phyloP scores from a whole-genome alignment of 257 asterid species.

The Sherardia arvensis region DNA sequence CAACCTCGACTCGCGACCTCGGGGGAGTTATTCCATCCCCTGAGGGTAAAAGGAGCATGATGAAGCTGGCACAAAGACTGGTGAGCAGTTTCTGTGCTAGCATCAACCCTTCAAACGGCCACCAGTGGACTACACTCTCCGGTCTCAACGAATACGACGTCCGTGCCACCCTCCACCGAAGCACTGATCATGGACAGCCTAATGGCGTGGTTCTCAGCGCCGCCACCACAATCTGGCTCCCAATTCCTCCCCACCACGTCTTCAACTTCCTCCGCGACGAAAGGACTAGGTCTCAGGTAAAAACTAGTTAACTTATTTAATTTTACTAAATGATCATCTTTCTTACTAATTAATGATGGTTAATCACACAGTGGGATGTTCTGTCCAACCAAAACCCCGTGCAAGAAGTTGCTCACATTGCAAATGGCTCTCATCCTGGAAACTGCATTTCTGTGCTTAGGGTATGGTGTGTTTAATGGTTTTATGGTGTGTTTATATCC shows the following conservation, averaged over 20 bases:
- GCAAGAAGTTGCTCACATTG: constrained; percentile 81
- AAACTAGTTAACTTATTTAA: not conserved
- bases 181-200: constrained; percentile 78
- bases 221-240: constrained; percentile 91
- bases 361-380: constrained; percentile 79
- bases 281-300: constrained; percentile 71
- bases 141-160: constrained; percentile 70
- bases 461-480: constrained; percentile 26
- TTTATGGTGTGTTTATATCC: too few relatives aligned
- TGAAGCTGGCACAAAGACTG: constrained; percentile 90
- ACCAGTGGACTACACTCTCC: constrained; percentile 65
- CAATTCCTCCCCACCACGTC: constrained; percentile 55
- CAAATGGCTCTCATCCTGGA: constrained; percentile 95
- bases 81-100: constrained; percentile 74
- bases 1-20: constrained; percentile 52
- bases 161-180: constrained; percentile 59
- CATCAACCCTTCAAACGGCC: constrained; percentile 60
- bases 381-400: constrained; percentile 82
- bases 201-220: constrained; percentile 81
- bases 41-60: constrained; percentile 87
- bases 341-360: not conserved
- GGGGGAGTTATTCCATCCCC: constrained; percentile 79
- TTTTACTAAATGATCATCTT: not conserved
- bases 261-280: constrained; percentile 74
- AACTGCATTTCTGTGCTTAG: constrained; percentile 80